Evolutionary conservation across 2,329 filamentous ascomycete genomes (phyloP).

Genomic region (Fusarium anthophilum): DNA sequence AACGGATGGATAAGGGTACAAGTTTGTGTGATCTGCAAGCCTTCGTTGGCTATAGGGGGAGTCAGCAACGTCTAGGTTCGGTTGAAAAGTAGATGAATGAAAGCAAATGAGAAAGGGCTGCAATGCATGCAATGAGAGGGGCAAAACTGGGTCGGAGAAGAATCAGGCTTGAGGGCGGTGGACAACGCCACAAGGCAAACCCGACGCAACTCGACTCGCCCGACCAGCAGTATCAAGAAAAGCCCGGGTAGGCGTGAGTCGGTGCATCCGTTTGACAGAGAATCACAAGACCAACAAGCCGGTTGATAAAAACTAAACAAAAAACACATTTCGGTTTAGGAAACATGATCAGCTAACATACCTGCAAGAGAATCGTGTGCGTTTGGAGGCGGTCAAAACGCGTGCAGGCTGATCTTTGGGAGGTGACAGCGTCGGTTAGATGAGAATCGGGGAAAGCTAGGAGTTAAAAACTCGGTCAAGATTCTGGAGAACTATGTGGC

Average conservation of each 20-base stretch:
- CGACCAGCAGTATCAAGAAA: conserved; percentile 13
- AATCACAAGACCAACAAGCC: neutral
- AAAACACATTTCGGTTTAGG: neutral
- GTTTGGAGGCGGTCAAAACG: conserved; percentile 42
- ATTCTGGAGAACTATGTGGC: neutral
- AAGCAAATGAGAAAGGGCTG: conserved; percentile 27
- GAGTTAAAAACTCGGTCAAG: conserved; percentile 11
- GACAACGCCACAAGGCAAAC: conserved; percentile 44
- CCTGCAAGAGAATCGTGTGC: conserved; percentile 33
- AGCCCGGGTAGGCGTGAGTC: conserved; percentile 14
- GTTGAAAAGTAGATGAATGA: conserved; percentile 18
- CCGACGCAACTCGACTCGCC: conserved; percentile 31
- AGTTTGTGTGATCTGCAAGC: conserved; percentile 35
- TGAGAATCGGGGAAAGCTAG: conserved; percentile 3
- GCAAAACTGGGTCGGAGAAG: conserved; percentile 40
- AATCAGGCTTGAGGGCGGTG: conserved; percentile 40
- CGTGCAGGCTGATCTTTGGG: conserved; percentile 24
- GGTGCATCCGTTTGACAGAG: neutral
- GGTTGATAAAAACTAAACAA: neutral
- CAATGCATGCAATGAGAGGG: conserved; percentile 33
- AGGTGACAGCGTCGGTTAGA: conserved; percentile 20
- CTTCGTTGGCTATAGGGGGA: conserved; percentile 27
- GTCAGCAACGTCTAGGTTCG: conserved; percentile 30
- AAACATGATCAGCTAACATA: conserved; percentile 13
- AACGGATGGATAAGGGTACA: conserved; percentile 12